These are phyloP conservation scores for Dictyostelium firmibasis DNA, from an alignment of 78 protist genomes.

Conservation along the genomic window DNA sequence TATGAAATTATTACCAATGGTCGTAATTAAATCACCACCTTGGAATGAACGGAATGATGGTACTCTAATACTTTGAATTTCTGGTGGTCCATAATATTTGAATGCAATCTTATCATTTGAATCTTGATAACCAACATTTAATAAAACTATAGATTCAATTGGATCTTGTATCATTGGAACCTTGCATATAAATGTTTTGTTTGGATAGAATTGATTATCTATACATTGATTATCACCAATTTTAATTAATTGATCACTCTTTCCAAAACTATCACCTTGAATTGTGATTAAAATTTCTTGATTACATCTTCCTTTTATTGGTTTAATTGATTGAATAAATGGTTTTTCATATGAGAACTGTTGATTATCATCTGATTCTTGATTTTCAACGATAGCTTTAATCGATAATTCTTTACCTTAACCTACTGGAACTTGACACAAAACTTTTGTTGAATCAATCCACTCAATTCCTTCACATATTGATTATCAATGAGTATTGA, in stretches of 20 bases:
- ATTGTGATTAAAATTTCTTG: neutral
- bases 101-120: neutral
- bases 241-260: neutral
- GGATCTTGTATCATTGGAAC: neutral
- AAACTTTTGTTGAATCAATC: neutral
- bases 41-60: neutral
- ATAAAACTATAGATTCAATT: neutral
- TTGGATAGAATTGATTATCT: neutral
- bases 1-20: slow-evolving; percentile 22
- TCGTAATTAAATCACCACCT: slow-evolving; percentile 3
- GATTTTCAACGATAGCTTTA: slow-evolving; percentile 22
- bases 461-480: neutral
- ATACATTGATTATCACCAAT: slow-evolving; percentile 25
- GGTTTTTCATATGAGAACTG: slow-evolving; percentile 25
- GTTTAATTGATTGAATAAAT: neutral
- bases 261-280: slow-evolving; percentile 31
- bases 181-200: neutral
- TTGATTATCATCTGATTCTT: neutral
- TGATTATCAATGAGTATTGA: neutral
- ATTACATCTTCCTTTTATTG: neutral
- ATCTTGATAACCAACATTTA: neutral
- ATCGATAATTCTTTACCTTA: slow-evolving; percentile 11
- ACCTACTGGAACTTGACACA: slow-evolving; percentile 31
- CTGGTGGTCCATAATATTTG: slow-evolving; percentile 39
- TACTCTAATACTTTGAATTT: neutral